Base-by-base conservation (phyloP, 305 asterid genomes). In the Rubia tinctorum region DNA sequence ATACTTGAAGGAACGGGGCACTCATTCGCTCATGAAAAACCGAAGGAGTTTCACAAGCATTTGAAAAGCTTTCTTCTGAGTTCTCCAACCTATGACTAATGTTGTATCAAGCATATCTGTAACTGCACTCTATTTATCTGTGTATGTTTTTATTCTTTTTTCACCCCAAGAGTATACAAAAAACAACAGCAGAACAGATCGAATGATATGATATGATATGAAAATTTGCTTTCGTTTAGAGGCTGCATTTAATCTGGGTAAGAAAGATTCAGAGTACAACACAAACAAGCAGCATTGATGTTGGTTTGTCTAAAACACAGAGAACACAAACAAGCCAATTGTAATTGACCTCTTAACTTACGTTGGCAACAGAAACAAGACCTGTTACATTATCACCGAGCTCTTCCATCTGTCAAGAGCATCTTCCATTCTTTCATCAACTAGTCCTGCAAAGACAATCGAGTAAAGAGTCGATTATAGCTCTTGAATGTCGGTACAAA, bases 1-100 rank as follows among this genome's bases (percentile, higher is more conserved):
- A 82, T 88, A 70, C 83, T 88, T 7, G 86, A 86, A 84, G 84
- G 86, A 73, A 66, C 93, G 15, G 93, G 96, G 4, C 96, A 90
- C 77, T 88, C 85, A 8, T 88, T 84, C 75, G 70, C 84, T 23
- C 71, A 78, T 56, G 96, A 88, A 82, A 90, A 86, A 63, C 71
- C 90, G 4, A 82, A 71, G 82, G 82, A 84, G 75, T 88, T 83
- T 59, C 84, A 84, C 20, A 76, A 56, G 71, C 93, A 80, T 77
- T 83, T 89, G 86, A 89, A 86, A 73, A 15, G 62, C 43, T 86
- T 88, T 77, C 91, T 88, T 72, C 64, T 83, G 40, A 71, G 63
- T 47, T 61, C 44, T 9, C 37, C 55, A 56, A 25, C 11, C 63
- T 64, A 39, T 40, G 55, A 3, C 9, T 55, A 17, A 27, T 8